Conservation (phyloP, 2,329 filamentous ascomycete species). For the Botryosphaeria dothidea region DNA sequence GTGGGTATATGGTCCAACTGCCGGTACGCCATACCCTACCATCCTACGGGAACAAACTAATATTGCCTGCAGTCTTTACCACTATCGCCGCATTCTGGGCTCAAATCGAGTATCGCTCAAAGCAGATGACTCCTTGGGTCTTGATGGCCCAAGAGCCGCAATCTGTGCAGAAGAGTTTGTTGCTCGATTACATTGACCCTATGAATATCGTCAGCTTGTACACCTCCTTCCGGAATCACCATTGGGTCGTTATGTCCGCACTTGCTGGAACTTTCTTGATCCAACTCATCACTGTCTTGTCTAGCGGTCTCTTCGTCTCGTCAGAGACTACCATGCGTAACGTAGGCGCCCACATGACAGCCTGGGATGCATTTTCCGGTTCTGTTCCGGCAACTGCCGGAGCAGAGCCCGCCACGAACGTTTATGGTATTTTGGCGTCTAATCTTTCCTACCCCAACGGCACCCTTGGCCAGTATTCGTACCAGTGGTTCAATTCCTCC, state of each 20-base stretch:
- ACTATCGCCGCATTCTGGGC: background rate
- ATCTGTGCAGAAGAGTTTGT: background rate
- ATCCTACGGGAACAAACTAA: no score
- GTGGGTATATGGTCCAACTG: conserved; percentile 1
- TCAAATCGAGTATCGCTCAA: conserved; percentile 5
- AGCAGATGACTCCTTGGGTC: background rate
- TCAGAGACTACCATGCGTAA: background rate
- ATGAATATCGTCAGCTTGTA: background rate
- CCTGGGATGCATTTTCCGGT: background rate
- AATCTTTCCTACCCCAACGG: background rate
- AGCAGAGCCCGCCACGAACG: background rate
- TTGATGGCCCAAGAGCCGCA: background rate
- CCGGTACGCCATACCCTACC: no score
- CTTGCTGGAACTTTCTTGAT: background rate
- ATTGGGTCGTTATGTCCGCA: background rate
- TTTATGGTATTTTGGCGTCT: background rate
- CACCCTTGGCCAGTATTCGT: background rate
- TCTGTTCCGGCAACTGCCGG: background rate
- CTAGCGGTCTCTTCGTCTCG: background rate
- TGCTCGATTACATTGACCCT: background rate
- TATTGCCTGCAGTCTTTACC: background rate
- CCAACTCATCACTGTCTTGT: background rate
- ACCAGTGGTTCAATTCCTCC: background rate
- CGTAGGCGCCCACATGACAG: background rate
- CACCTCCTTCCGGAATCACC: background rate